Evolutionary conservation across 345 rosid genomes (phyloP), one percentile per base, ranked within the genome.

Genomic region (Ailanthus altissimus): DNA sequence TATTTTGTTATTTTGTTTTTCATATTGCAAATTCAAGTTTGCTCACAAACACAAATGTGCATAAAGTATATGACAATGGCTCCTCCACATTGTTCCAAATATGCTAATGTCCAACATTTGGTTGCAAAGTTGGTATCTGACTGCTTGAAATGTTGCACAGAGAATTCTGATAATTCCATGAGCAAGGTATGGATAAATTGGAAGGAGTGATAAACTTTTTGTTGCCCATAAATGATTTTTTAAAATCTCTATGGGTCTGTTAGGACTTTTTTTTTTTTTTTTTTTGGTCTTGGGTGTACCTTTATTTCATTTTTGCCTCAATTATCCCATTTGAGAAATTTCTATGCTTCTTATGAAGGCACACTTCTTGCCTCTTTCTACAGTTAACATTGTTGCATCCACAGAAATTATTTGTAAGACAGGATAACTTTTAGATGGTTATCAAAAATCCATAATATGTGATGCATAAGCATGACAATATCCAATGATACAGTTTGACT

Each of bases 131-230:
- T 96, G 82, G 88, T 96, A 61, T 92, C 97, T 75, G 98, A 93
- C 79, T 96, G 99, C 88, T 78, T 91, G 85, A 93, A 91, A 72
- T 93, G 99, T 81, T 96, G 99, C 84, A 89, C 97, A 4, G 98
- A 96, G 87, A 98, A 93, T 74, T 87, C 94, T 16, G 97, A 96
- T 78, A 97, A 96, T 78, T 90, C 97, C 64, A 85, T 79, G 69
- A 92, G 91, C 82, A 93, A 96, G 98, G 99, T 93, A 83, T 70
- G 73, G 26, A 59, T 68, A 62, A 65, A 49, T 6, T 12, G 67
- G n/a, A 50, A n/a, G 54, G 50, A 57, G 32, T 20, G 26, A 57
- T 74, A 32, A 28, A 46, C 46, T 69, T 26, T 21, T 69, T 70
- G 36, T 28, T 8, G 28, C 46, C 43, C 28, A 40, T 4, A 69